Conservation (phyloP, 176 grass and related monocot genomes). For the Aegilops tauschii region DNA sequence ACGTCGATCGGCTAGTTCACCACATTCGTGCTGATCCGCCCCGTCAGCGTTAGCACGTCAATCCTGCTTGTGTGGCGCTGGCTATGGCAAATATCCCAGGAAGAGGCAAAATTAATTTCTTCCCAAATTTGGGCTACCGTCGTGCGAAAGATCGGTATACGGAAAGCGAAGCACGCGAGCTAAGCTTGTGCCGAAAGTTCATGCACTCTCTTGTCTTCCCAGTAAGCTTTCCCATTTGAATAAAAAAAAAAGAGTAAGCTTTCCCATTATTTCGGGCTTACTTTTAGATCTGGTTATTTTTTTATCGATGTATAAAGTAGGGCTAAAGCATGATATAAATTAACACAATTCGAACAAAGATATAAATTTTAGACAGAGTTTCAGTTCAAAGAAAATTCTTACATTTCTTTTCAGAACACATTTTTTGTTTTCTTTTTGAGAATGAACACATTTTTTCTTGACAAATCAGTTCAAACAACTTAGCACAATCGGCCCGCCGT, state of each 20-base stretch:
- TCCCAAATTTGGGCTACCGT: background rate
- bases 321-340: background rate
- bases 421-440: too few relatives aligned
- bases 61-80: slow-evolving; percentile 38
- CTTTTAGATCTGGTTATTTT: too few relatives aligned
- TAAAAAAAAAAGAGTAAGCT: background rate
- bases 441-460: too few relatives aligned
- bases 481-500: too few relatives aligned
- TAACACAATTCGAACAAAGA: background rate
- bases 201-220: background rate
- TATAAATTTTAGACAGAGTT: background rate
- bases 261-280: too few relatives aligned
- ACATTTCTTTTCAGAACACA: too few relatives aligned
- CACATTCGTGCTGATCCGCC: background rate
- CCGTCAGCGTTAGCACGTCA: background rate
- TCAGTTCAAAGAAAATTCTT: too few relatives aligned
- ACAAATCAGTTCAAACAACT: too few relatives aligned
- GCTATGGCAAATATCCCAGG: background rate
- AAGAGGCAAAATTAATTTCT: background rate
- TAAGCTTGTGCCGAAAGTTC: background rate
- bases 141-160: background rate
- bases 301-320: background rate
- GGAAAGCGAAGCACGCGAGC: background rate
- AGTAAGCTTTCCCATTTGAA: background rate
- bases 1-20: background rate